These are phyloP conservation scores for Hypoxylon subgilvum DNA, from an alignment of 495 filamentous ascomycete species.

Conservation along the genomic window DNA sequence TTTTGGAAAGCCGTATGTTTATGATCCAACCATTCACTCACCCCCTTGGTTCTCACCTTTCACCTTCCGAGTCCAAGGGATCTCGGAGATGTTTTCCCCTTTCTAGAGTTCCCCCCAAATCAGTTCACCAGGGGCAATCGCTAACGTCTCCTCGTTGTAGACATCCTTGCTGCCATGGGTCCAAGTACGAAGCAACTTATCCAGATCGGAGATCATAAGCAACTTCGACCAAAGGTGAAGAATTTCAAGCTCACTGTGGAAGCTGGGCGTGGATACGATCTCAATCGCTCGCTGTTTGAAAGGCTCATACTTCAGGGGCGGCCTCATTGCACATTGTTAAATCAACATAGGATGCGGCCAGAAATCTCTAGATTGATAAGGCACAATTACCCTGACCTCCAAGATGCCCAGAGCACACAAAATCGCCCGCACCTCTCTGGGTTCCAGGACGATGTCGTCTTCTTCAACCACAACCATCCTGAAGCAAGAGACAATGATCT, in stretches of 20 bases:
- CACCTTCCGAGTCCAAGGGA: background rate
- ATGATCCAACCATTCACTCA: background rate
- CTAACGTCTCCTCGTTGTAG: conserved; percentile 33
- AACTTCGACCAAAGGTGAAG: conserved; percentile 74
- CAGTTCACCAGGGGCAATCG: background rate
- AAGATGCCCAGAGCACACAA: conserved; percentile 62
- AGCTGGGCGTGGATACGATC: conserved; percentile 69
- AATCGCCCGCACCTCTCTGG: conserved; percentile 60
- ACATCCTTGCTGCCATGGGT: conserved; percentile 69
- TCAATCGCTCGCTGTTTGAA: conserved; percentile 77
- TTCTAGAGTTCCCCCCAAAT: background rate
- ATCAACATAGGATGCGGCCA: conserved; percentile 75
- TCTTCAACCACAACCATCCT: conserved; percentile 65
- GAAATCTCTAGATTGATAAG: conserved; percentile 70
- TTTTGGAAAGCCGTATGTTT: conserved; percentile 63
- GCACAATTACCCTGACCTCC: conserved; percentile 69
- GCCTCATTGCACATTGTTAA: conserved; percentile 61
- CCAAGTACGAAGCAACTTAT: conserved; percentile 68
- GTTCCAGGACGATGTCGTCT: conserved; percentile 67
- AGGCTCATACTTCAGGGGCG: conserved; percentile 63
- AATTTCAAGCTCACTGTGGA: conserved; percentile 70
- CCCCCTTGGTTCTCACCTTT: background rate
- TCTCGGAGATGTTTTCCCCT: background rate
- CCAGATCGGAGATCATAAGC: conserved; percentile 79
- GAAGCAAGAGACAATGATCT: conserved; percentile 55